Evolutionary conservation across 352 stramenopile genomes (phyloP).

Genomic region (Globisporangium canariense): DNA sequence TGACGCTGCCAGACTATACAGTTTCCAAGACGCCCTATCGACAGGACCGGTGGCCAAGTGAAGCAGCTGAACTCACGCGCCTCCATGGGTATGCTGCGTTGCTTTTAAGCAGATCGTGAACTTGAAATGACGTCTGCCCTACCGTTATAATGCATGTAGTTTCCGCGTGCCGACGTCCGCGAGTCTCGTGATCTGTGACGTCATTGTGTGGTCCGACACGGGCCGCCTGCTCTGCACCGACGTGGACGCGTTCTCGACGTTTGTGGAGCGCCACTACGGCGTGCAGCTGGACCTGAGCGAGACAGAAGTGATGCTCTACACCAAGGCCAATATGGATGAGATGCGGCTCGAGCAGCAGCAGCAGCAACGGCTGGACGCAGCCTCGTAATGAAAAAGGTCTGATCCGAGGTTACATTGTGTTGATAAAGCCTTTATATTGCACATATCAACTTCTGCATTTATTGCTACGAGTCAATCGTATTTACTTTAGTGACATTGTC

Average conservation of each 20-base stretch:
- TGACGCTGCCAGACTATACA: constrained; percentile 49
- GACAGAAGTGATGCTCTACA: constrained; percentile 55
- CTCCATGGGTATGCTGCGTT: constrained; percentile 37
- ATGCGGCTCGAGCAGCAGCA: constrained; percentile 29
- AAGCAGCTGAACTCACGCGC: constrained; percentile 41
- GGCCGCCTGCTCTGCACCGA: constrained; percentile 56
- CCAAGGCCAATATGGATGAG: constrained; percentile 72
- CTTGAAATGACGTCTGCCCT: not conserved
- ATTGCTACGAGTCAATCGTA: too few species aligned
- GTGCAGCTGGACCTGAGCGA: constrained; percentile 65
- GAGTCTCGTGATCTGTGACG: constrained; percentile 52
- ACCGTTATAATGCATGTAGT: not conserved
- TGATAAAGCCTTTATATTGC: too few species aligned
- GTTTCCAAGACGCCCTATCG: constrained; percentile 48
- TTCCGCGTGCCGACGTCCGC: constrained; percentile 38
- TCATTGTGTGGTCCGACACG: constrained; percentile 68
- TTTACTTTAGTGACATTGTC: not conserved
- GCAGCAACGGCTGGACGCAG: not conserved
- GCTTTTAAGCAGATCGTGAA: not conserved
- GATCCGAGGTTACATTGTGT: too few species aligned
- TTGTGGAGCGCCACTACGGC: constrained; percentile 55
- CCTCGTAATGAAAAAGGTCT: too few species aligned
- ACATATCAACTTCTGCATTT: too few species aligned
- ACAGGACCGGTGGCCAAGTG: constrained; percentile 40
- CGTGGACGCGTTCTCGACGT: constrained; percentile 62